phyloP scores from a whole-genome alignment of 768 basidiomycete genomes.

The Boletus rex-veris region DNA sequence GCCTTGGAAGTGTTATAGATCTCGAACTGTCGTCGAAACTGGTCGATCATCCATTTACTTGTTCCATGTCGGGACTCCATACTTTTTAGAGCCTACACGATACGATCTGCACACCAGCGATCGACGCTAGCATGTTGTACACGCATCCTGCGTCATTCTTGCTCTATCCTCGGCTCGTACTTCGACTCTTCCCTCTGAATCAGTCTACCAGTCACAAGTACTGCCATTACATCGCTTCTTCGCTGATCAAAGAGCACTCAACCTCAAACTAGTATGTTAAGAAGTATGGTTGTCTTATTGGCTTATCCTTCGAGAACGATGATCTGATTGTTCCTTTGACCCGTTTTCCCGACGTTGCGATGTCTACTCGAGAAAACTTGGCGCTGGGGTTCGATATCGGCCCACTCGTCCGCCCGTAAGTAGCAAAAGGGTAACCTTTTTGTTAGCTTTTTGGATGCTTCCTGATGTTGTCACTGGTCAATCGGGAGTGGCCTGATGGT shows the following conservation, averaged over 20 bases:
- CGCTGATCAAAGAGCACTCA: conserved; percentile 22
- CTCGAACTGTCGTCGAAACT: conserved; percentile 13
- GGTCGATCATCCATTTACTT: conserved; percentile 25
- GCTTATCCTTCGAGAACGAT: conserved; percentile 7
- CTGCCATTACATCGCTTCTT: conserved; percentile 14
- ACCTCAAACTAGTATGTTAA: conserved; percentile 17
- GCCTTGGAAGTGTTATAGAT: conserved; percentile 6
- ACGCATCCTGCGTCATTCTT: background rate
- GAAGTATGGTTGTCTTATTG: conserved; percentile 22
- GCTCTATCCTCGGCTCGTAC: background rate
- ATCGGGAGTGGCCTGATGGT: conserved; percentile 10
- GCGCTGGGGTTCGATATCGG: conserved; percentile 10
- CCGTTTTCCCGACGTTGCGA: conserved; percentile 7
- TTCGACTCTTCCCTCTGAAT: background rate
- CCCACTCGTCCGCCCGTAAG: conserved; percentile 13
- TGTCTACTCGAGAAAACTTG: conserved; percentile 1
- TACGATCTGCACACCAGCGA: conserved; percentile 12
- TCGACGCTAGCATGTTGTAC: conserved; percentile 8
- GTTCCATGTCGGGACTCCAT: background rate
- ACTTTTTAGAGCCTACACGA: conserved; percentile 1
- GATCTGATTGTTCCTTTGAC: conserved; percentile 14
- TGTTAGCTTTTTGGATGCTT: conserved; percentile 7
- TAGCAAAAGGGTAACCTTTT: conserved; percentile 20
- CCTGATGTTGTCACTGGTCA: conserved; percentile 5
- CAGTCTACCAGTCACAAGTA: background rate